Base-by-base conservation (phyloP, 2,329 filamentous ascomycete species). In the Exophiala sideris region DNA sequence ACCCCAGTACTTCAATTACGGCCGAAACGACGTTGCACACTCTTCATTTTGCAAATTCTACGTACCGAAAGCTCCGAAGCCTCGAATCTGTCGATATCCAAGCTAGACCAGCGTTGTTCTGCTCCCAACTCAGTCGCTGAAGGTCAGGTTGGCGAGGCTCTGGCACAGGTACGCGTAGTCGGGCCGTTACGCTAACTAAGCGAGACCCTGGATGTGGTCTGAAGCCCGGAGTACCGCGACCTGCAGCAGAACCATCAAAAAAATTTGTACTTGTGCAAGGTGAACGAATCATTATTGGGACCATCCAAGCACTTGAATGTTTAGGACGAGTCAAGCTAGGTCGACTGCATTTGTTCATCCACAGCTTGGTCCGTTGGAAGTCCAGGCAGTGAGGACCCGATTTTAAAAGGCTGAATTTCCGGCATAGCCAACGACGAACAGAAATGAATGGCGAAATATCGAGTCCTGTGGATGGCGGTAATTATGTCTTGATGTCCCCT, bases 381-480 rank as follows among this genome's bases (percentile, higher is more conserved):
- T 10, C 39, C 18, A 8, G 18, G 24, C 41, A 20, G 20, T 24
- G 24, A 21, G 16, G 14, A 44, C 41, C 16, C 24, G 2, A 16
- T n/a, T 6, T 38, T 8, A n/a, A 33, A 5, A 21, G 45, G 24
- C 3, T 14, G 29, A 18, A 16, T 32, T 16, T 21, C 48, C 48
- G 11, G 50, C 24, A 29, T 29, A 29, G 24, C 24, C 7, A 29
- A 29, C 47, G 29, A 33, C 14, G 9, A 36, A 35, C 40, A 58
- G 51, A 42, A 9, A 29, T 36, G 35, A 39, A 55, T 34, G 38
- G 41, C 20, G 54, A 57, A 35, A 33, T 45, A 35, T n/a, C 45
- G 12, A 56, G 48, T 39, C 45, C 48, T 18, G 47, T 57, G 29
- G 53, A 29, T 16, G 38, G 48, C 36, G 51, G 57, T 60, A 52